Conservation (phyloP, 805 yeast species). For the Saccharomycopsis lassenensis region DNA sequence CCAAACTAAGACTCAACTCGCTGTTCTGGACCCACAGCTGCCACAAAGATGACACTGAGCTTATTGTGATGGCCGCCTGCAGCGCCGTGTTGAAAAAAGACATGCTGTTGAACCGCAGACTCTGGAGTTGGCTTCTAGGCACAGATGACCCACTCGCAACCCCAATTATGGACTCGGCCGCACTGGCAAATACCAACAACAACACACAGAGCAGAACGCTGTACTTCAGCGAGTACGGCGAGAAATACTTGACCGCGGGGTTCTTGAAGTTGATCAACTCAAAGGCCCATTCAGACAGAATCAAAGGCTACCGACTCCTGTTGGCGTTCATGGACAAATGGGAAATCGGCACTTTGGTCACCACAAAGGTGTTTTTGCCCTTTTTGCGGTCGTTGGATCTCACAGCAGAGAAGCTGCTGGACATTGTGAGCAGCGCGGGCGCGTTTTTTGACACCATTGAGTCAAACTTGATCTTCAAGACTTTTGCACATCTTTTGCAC, state of each 20-base stretch:
- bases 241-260: constrained; percentile 39
- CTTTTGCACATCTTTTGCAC: constrained; percentile 29
- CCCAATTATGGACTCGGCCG: constrained; percentile 6
- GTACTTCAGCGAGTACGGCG: constrained; percentile 54
- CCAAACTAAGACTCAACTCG: constrained; percentile 56
- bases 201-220: constrained; percentile 33
- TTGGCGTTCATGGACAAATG: constrained; percentile 80
- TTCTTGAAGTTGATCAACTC: constrained; percentile 35
- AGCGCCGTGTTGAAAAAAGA: constrained; percentile 68
- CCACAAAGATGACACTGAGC: constrained; percentile 44
- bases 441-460: constrained; percentile 82
- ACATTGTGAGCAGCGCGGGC: too few species aligned
- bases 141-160: constrained; percentile 35
- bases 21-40: too few species aligned
- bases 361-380: constrained; percentile 62
- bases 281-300: constrained; percentile 23
- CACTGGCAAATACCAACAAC: too few species aligned
- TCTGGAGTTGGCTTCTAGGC: constrained; percentile 90
- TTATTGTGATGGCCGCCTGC: constrained; percentile 52
- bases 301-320: constrained; percentile 52
- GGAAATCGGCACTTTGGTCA: constrained; percentile 77
- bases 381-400: constrained; percentile 34
- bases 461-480: constrained; percentile 66
- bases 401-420: too few species aligned
- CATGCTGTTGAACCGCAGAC: constrained; percentile 87